phyloP scores from a whole-genome alignment of 371 early-diverging fungal genomes.

The Conidiobolus coronatus region DNA sequence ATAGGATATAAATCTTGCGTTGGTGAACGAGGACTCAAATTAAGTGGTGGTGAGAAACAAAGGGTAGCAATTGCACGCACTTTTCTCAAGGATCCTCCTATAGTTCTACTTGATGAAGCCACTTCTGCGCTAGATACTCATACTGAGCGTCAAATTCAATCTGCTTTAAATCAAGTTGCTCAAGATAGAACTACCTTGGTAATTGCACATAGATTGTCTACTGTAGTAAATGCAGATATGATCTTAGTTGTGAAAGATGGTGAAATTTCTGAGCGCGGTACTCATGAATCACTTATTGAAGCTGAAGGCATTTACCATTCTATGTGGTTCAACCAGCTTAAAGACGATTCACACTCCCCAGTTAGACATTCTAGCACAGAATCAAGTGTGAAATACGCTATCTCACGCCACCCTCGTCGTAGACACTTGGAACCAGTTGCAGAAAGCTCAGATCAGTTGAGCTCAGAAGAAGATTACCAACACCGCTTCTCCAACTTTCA shows the following conservation, averaged over 20 bases:
- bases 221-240: constrained; percentile 53
- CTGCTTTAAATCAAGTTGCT: constrained; percentile 33
- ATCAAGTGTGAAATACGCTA: too few species aligned
- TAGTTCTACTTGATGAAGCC: constrained; percentile 52
- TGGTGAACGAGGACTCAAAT: constrained; percentile 77
- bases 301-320: constrained; percentile 38
- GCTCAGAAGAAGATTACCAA: too few species aligned
- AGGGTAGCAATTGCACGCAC: constrained; percentile 70
- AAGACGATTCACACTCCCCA: constrained; percentile 24
- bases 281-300: constrained; percentile 53
- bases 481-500: too few species aligned
- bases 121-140: constrained; percentile 19
- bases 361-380: too few species aligned
- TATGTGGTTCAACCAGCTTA: constrained; percentile 79
- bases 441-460: too few species aligned
- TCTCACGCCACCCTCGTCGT: too few species aligned
- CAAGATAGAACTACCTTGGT: constrained; percentile 75
- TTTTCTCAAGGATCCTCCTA: constrained; percentile 46
- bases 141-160: constrained; percentile 66
- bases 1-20: constrained; percentile 80
- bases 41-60: constrained; percentile 91
- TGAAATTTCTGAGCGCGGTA: constrained; percentile 64
- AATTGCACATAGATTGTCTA: constrained; percentile 82
- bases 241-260: constrained; percentile 62
- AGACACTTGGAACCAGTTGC: too few species aligned